These are phyloP conservation scores for Phytophthora megakarya DNA, from an alignment of 352 stramenopile species.

Conservation along the genomic window DNA sequence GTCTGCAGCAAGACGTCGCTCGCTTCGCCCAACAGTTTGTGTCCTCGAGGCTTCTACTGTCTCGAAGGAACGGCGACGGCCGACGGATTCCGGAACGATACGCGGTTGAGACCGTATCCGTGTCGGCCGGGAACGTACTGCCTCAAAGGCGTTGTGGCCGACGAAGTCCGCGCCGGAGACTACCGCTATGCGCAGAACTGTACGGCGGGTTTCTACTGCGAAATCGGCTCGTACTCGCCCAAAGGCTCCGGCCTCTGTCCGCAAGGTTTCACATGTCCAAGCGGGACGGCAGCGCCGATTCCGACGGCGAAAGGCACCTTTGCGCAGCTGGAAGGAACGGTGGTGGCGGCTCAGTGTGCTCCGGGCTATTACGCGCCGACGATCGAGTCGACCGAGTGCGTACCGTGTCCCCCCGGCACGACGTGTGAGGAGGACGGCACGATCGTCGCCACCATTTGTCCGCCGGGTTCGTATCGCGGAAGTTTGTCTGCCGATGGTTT, in stretches of 20 bases:
- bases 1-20: conserved; percentile 91
- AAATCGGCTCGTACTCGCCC: conserved; percentile 90
- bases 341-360: conserved; percentile 91
- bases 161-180: conserved; percentile 87
- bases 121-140: conserved; percentile 97
- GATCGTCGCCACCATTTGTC: conserved; percentile 88
- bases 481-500: conserved; percentile 87
- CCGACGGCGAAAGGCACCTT: conserved; percentile 93
- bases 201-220: conserved; percentile 95
- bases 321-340: conserved; percentile 90
- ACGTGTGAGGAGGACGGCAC: conserved; percentile 92
- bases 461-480: conserved; percentile 92
- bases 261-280: conserved; percentile 93
- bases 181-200: conserved; percentile 94
- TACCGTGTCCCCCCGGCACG: conserved; percentile 93
- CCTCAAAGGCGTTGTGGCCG: conserved; percentile 91
- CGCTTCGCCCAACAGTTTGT: conserved; percentile 91
- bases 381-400: conserved; percentile 93
- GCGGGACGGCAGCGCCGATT: conserved; percentile 92
- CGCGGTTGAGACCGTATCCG: conserved; percentile 93
- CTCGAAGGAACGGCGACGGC: conserved; percentile 93
- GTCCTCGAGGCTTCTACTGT: conserved; percentile 96
- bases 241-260: conserved; percentile 95
- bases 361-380: conserved; percentile 96
- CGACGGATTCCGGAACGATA: conserved; percentile 97